phyloP scores from a whole-genome alignment of 306 rosid genomes.

The Carpinus fangiana region DNA sequence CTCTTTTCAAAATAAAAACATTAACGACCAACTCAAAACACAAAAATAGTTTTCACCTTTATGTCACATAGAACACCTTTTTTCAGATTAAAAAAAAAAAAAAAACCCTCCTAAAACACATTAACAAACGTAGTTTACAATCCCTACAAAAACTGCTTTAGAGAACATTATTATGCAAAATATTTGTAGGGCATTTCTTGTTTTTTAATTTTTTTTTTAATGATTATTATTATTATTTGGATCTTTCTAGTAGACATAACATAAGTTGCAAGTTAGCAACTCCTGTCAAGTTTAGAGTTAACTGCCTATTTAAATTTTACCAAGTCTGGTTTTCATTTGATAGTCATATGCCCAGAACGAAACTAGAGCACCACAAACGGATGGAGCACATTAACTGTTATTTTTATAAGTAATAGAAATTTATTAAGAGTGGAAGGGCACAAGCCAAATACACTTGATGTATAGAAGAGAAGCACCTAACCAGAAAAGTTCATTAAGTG shows the following conservation, averaged over 20 bases:
- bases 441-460: too few species aligned
- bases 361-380: background rate
- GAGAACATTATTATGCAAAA: background rate
- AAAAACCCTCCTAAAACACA: too few species aligned
- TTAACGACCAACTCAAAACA: too few species aligned
- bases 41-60: too few species aligned
- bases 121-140: background rate
- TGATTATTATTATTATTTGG: background rate
- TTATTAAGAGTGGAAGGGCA: too few species aligned
- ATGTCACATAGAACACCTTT: too few species aligned
- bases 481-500: too few species aligned
- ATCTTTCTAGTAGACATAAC: background rate
- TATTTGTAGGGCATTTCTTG: background rate
- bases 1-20: too few species aligned
- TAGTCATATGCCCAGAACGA: background rate
- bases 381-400: background rate
- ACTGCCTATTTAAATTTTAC: background rate
- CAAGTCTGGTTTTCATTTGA: conserved; percentile 3
- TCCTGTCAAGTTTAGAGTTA: background rate
- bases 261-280: background rate
- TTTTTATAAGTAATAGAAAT: too few species aligned
- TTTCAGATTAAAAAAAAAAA: too few species aligned
- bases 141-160: background rate
- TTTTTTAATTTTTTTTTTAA: background rate
- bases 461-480: too few species aligned